phyloP scores from a whole-genome alignment of 495 filamentous ascomycete species.

The Xanthoparmelia taractica region DNA sequence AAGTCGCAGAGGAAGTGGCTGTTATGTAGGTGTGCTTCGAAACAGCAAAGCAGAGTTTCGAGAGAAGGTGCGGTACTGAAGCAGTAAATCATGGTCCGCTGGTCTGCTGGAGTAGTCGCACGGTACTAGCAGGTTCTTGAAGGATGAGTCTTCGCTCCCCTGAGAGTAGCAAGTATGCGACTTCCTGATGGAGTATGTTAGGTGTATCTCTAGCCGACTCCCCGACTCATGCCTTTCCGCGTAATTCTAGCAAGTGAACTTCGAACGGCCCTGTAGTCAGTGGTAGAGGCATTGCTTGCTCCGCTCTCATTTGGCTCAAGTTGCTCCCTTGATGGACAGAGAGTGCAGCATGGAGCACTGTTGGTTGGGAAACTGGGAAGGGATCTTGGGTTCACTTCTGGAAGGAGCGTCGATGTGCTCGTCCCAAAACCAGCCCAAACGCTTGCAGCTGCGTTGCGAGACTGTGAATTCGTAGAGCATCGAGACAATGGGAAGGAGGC shows the following conservation, averaged over 20 bases:
- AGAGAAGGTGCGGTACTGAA: no score
- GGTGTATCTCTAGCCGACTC: not conserved
- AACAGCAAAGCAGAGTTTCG: no score
- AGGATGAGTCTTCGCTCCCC: not conserved
- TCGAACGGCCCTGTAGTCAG: not conserved
- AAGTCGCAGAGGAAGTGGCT: no score
- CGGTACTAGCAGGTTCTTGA: no score
- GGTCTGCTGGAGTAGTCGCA: no score
- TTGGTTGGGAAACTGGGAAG: not conserved
- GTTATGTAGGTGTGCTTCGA: no score
- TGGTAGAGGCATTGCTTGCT: not conserved
- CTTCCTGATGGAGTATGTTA: not conserved
- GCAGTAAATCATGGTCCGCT: no score
- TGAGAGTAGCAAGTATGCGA: not conserved
- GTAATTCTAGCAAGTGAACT: not conserved
- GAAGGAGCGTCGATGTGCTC: not conserved
- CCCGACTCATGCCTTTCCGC: not conserved
- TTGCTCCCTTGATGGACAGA: not conserved
- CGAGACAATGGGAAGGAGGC: not conserved
- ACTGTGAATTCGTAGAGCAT: not conserved
- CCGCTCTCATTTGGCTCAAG: not conserved
- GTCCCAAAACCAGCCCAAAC: not conserved
- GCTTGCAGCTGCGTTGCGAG: not conserved
- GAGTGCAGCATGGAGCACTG: not conserved
- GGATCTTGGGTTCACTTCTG: not conserved